Base-by-base conservation (phyloP, 495 filamentous ascomycete species). In the Penicillium ochrochloron region DNA sequence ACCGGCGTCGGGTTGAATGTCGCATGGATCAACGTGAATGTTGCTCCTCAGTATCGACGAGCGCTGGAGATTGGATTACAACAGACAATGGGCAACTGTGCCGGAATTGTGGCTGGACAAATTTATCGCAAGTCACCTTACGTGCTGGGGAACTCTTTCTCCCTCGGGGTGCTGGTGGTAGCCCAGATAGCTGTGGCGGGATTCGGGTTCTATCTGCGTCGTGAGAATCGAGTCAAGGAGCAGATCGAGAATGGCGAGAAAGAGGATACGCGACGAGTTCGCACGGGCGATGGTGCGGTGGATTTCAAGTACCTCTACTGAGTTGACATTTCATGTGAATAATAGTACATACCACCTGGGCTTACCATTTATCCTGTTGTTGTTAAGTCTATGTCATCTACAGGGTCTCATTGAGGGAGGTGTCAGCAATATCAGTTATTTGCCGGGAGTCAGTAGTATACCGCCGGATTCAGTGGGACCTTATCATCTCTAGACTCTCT, bases 71-170 rank as follows among this genome's bases (percentile, higher is more conserved):
- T 86, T 59, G 85, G 85, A 1, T 63, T 88, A 31, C 84, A 88
- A 55, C 80, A 84, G 27, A 90, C 86, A 0, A 76, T 88, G 19
- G 86, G 82, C 0, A 89, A 88, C 57, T 81, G 78, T 19, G 85
- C 84, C 0, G 84, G 82, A 11, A 81, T 86, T 21, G 78, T 86
- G 7, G 80, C 80, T 0, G 82, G 81, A 0, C 84, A 86, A 64
- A 78, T 86, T 1, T 86, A 85, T 67, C 75, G 81, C 10, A 73
- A 65, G 0, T 69, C 76, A n/a, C 84, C 84, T 8, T 86, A 84
- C 62, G 75, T 80, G 12, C 65, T 85, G 10, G 83, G 83, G 0
- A 81, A 85, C 52, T 63, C 71, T 7, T 85, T 84, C 54, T 82
- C 80, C 0, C 61, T 85, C n/a, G 82, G 77, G 0, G 64, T 81